phyloP scores from a whole-genome alignment of 305 asterid genomes.

The Rubia peregrina region DNA sequence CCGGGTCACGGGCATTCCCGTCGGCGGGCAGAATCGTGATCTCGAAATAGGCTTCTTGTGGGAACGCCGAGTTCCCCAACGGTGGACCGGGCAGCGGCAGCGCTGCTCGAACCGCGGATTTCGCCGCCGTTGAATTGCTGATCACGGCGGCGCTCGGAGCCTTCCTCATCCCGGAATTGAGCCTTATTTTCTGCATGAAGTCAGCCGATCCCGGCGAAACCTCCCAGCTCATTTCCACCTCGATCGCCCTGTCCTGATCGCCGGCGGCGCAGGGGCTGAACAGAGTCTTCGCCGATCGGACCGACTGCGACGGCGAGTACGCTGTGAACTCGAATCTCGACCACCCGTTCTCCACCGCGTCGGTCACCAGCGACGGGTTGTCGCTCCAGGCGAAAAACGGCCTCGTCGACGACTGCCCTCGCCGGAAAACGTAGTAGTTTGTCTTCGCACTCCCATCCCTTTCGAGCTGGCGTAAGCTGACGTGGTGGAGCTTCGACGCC shows the following conservation, averaged over 20 bases:
- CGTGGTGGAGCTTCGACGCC: slow-evolving; percentile 54
- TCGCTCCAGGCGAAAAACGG: slow-evolving; percentile 65
- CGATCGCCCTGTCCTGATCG: slow-evolving; percentile 21
- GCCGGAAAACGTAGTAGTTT: slow-evolving; percentile 34
- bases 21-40: slow-evolving; percentile 35
- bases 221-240: slow-evolving; percentile 62
- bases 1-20: slow-evolving; percentile 16
- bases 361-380: slow-evolving; percentile 64
- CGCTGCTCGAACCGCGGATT: slow-evolving; percentile 38
- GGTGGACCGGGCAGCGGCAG: slow-evolving; percentile 91
- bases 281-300: slow-evolving; percentile 39
- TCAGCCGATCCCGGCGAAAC: slow-evolving; percentile 61
- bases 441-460: slow-evolving; percentile 26
- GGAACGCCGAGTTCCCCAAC: slow-evolving; percentile 56
- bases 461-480: slow-evolving; percentile 44
- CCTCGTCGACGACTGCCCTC: slow-evolving; percentile 28
- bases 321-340: slow-evolving; percentile 65
- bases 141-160: background rate
- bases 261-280: slow-evolving; percentile 35
- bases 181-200: slow-evolving; percentile 61
- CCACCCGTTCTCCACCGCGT: slow-evolving; percentile 96
- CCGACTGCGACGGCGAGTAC: slow-evolving; percentile 38
- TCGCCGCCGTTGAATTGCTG: slow-evolving; percentile 20
- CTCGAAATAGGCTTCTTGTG: slow-evolving; percentile 89
- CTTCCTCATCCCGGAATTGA: slow-evolving; percentile 39